Evolutionary conservation across 202 grass and related monocot genomes (phyloP).

Genomic region (Setaria viridis): DNA sequence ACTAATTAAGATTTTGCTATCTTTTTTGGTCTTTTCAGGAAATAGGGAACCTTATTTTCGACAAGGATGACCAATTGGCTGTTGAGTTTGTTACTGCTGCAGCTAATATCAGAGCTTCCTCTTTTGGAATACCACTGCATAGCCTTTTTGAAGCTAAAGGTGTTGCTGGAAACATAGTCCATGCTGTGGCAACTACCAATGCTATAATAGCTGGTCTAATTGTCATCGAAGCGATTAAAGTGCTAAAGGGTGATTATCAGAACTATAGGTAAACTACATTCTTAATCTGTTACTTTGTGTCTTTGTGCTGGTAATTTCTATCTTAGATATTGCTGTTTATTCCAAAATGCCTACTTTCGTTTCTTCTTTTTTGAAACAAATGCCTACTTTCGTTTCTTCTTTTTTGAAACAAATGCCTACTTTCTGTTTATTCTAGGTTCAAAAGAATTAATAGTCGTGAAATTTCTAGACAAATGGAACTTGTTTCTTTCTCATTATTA

Average conservation of each 20-base stretch:
- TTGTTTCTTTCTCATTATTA: background rate
- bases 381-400: background rate
- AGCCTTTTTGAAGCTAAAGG: slow-evolving; percentile 99
- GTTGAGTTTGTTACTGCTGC: slow-evolving; percentile 95
- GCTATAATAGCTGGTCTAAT: slow-evolving; percentile 96
- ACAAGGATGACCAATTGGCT: slow-evolving; percentile 97
- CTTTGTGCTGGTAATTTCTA: background rate
- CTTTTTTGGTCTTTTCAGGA: slow-evolving; percentile 63
- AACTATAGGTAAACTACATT: slow-evolving; percentile 62
- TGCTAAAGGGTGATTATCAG: slow-evolving; percentile 75
- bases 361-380: background rate
- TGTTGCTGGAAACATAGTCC: slow-evolving; percentile 99
- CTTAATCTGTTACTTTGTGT: slow-evolving; percentile 17
- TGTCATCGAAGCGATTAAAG: slow-evolving; percentile 97
- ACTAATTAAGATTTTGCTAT: background rate
- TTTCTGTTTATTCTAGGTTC: slow-evolving; percentile 32
- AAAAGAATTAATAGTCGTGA: background rate
- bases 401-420: background rate
- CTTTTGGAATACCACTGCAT: slow-evolving; percentile 93
- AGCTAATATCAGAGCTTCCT: slow-evolving; percentile 95
- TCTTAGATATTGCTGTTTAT: background rate
- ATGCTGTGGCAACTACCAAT: slow-evolving; percentile 99
- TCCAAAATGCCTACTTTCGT: slow-evolving; percentile 2
- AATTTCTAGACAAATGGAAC: background rate
- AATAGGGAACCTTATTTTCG: slow-evolving; percentile 85